Conservation (phyloP, 139 green algal species). For the Chlamydomonas sp. region DNA sequence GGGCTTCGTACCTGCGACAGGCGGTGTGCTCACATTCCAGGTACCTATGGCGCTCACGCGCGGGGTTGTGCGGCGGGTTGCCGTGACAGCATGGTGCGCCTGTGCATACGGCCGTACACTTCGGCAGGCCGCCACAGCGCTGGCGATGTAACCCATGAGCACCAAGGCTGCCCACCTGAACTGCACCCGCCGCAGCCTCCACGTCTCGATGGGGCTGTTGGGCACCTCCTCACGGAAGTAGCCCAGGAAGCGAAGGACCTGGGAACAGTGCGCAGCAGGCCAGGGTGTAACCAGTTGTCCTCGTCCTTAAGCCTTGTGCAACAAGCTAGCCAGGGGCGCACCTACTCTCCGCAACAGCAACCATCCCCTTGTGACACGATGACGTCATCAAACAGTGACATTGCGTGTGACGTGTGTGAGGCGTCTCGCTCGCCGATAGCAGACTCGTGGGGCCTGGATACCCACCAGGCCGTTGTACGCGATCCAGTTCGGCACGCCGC, state of each 20-base stretch:
- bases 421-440: constrained; percentile 15
- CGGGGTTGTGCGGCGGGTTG: background rate
- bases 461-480: background rate
- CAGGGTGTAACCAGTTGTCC: background rate
- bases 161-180: constrained; percentile 24
- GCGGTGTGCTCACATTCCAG: too few species aligned
- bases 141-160: background rate
- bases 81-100: background rate
- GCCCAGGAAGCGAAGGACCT: constrained; percentile 85
- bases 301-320: constrained; percentile 32
- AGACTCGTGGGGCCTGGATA: background rate
- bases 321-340: constrained; percentile 36
- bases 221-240: constrained; percentile 69
- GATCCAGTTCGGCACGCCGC: constrained; percentile 7
- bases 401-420: background rate
- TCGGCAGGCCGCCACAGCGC: background rate
- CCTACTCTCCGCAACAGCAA: too few species aligned
- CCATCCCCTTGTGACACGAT: too few species aligned
- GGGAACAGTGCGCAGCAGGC: background rate
- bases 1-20: background rate
- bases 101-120: too few species aligned
- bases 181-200: constrained; percentile 36
- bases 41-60: too few species aligned
- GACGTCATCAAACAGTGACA: background rate
- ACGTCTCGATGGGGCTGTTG: constrained; percentile 45